Evolutionary conservation across 2,329 filamentous ascomycete species (phyloP).

Genomic region (Cucurbitaria berberidis): DNA sequence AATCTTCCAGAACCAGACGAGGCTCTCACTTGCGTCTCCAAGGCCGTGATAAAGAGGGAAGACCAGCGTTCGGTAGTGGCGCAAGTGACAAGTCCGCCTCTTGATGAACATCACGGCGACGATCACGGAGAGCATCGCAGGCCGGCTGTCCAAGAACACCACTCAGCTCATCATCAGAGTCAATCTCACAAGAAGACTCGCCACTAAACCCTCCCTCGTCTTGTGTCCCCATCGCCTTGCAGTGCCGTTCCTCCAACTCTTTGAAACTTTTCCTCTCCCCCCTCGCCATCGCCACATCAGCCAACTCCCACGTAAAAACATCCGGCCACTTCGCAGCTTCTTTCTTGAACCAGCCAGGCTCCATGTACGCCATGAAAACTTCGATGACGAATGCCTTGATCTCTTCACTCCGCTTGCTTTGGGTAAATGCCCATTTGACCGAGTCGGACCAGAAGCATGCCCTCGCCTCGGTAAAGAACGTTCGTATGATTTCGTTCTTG

Average conservation of each 20-base stretch:
- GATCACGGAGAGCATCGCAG: too few species aligned
- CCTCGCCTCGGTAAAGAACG: neutral
- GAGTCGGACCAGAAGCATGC: neutral
- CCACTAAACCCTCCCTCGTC: too few species aligned
- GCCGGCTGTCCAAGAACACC: too few species aligned
- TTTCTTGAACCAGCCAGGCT: conserved; percentile 1
- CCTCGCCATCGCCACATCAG: neutral
- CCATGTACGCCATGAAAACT: conserved; percentile 1
- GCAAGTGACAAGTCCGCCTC: too few species aligned
- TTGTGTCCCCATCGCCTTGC: too few species aligned
- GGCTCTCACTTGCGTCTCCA: too few species aligned
- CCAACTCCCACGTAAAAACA: neutral
- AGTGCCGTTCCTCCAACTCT: neutral
- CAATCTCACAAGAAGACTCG: too few species aligned
- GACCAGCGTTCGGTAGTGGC: too few species aligned
- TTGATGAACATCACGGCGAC: too few species aligned
- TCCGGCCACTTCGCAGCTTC: conserved; percentile 3
- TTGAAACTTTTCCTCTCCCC: neutral
- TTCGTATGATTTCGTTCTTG: neutral
- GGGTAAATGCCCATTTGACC: neutral
- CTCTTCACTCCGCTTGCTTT: neutral
- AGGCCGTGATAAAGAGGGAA: too few species aligned
- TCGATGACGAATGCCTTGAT: neutral
- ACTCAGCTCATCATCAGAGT: too few species aligned
- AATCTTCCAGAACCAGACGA: too few species aligned